phyloP scores from a whole-genome alignment of 345 rosid species.

The Reutealis trisperma region DNA sequence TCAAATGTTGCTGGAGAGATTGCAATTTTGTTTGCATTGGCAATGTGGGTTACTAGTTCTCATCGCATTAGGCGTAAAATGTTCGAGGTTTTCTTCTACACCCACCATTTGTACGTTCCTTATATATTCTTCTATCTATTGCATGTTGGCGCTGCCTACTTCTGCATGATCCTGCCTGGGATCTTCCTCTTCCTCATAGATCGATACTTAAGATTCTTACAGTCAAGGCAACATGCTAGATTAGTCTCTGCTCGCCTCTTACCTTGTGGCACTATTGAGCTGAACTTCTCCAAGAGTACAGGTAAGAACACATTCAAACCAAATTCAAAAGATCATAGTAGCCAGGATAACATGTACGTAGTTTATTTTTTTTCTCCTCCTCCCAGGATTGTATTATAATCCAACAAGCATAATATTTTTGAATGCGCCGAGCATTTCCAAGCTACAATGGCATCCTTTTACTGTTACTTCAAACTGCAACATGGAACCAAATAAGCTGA shows the following conservation, averaged over 20 bases:
- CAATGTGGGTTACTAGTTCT: slow-evolving; percentile 61
- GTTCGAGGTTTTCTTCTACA: slow-evolving; percentile 57
- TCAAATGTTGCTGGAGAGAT: slow-evolving; percentile 61
- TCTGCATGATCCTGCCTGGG: slow-evolving; percentile 58
- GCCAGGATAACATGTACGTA: neutral
- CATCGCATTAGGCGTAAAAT: slow-evolving; percentile 44
- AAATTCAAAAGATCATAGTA: too few species aligned
- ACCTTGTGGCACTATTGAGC: slow-evolving; percentile 48
- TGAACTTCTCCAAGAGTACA: slow-evolving; percentile 56
- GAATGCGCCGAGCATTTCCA: slow-evolving; percentile 24
- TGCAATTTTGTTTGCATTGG: slow-evolving; percentile 49
- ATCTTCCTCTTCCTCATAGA: slow-evolving; percentile 68
- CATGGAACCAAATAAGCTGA: slow-evolving; percentile 17
- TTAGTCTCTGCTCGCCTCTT: slow-evolving; percentile 53
- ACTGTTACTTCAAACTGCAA: slow-evolving; percentile 28
- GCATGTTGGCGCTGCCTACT: slow-evolving; percentile 60
- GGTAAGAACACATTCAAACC: slow-evolving; percentile 25
- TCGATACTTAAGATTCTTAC: slow-evolving; percentile 63
- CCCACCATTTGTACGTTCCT: slow-evolving; percentile 25
- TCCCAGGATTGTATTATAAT: slow-evolving; percentile 26
- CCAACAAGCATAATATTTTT: slow-evolving; percentile 28
- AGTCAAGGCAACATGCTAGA: slow-evolving; percentile 44
- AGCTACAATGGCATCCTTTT: slow-evolving; percentile 35
- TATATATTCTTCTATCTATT: slow-evolving; percentile 56
- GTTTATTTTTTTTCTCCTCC: neutral